Base-by-base conservation (phyloP, 2,329 filamentous ascomycete species). In the Tolypocladium tundrense region DNA sequence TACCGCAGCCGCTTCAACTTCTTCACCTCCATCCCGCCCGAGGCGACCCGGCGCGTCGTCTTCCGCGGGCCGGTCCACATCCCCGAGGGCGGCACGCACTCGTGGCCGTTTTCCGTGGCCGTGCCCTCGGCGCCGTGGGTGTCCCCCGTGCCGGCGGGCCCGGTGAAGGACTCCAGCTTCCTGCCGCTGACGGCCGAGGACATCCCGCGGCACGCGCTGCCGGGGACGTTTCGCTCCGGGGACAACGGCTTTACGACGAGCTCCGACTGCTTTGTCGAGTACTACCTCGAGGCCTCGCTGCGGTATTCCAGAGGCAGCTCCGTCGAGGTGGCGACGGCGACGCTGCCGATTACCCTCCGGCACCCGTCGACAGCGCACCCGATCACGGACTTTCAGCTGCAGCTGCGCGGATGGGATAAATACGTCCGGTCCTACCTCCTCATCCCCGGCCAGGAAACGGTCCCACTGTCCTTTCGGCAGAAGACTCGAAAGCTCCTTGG, bases 231-330 rank as follows among this genome's bases (percentile, higher is more conserved):
- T 55, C 4, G 59, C 52, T 53, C 58, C 27, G 24, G 50, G 2
- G 27, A 43, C 27, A 8, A 33, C 50, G 45, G 53, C 14, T 57
- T 58, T 10, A 45, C 39, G 33, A 61, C 58, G 1, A 55, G 31
- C 1, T 63, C 62, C n/a, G 63, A 70, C 24, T 59, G 60, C 4
- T 70, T 64, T 11, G 69, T 72, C n/a, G 70, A 76, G 51, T 76
- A 75, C 48, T 67, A 63, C 13, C 58, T 76, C 1, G 58, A 70
- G 39, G 71, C 72, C 0, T 59, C 61, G 2, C 41, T 74, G 2
- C 55, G n/a, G 5, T 61, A 60, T 43, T 60, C 56, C 1, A 52
- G 37, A 11, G 19, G 55, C 3, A 55, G 39, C 1, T 31, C 13
- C 2, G 50, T 10, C 4, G 53, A 63, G 10, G 52, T n/a, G 1